Percentiles rank a stretch among this genome's conserved stretches.
Conservation (phyloP, 129 eudicot genomes). For the Cynara cardunculus region DNA sequence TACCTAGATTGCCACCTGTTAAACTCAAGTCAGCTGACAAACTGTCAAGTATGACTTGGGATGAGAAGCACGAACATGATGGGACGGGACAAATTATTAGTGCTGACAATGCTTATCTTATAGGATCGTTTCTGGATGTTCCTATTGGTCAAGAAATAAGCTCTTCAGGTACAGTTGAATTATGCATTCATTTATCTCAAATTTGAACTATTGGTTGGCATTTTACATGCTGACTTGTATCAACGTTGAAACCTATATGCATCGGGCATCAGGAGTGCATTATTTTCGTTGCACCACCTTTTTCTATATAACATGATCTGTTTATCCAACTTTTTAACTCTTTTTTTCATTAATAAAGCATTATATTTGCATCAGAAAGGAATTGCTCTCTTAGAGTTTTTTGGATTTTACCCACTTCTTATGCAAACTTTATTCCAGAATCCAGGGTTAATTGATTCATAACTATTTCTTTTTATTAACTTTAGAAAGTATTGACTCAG, state of each 20-base stretch:
- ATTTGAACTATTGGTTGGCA: background rate
- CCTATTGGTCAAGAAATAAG: slow-evolving; percentile 84
- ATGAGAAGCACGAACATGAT: slow-evolving; percentile 80
- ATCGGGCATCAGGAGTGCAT: background rate
- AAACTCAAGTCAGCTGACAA: slow-evolving; percentile 82
- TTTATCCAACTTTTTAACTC: background rate
- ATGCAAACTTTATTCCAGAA: background rate
- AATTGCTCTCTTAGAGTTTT: background rate
- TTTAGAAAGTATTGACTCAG: background rate
- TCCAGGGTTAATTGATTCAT: background rate
- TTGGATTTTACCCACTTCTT: background rate
- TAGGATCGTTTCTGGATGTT: slow-evolving; percentile 86
- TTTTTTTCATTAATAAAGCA: too few relatives aligned
- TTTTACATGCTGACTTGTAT: background rate
- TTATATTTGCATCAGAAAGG: background rate
- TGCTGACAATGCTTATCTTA: slow-evolving; percentile 64
- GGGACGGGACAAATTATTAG: slow-evolving; percentile 44
- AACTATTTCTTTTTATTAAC: background rate
- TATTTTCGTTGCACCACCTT: background rate
- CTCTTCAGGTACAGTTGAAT: slow-evolving; percentile 55
- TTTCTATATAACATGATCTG: background rate
- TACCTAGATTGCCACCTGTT: slow-evolving; percentile 85
- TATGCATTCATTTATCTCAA: slow-evolving; percentile 1
- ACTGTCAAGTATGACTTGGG: slow-evolving; percentile 63
- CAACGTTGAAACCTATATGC: background rate